Evolutionary conservation across 768 basidiomycete species (phyloP).

Genomic region (Trametes coccinea): DNA sequence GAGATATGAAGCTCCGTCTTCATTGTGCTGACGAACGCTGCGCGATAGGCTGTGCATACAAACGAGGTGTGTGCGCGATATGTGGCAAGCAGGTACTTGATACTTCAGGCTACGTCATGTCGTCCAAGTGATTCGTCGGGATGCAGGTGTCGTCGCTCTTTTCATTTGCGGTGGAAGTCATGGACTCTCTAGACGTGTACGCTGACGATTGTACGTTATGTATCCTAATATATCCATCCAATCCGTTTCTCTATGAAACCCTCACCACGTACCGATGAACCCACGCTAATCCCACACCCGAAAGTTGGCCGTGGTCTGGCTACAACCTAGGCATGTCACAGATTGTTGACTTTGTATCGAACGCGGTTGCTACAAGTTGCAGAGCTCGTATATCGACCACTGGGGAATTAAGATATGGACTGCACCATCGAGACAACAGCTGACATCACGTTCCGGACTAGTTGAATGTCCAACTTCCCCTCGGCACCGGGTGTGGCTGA

Average conservation of each 20-base stretch:
- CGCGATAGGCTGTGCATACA: slow-evolving; percentile 76
- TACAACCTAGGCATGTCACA: too few species aligned
- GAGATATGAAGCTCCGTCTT: not conserved
- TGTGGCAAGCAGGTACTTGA: slow-evolving; percentile 87
- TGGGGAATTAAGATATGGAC: too few species aligned
- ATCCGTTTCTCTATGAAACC: too few species aligned
- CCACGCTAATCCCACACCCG: too few species aligned
- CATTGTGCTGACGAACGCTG: not conserved
- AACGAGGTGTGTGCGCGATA: slow-evolving; percentile 83
- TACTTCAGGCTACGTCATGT: slow-evolving; percentile 83
- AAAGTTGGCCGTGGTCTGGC: too few species aligned
- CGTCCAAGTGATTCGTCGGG: slow-evolving; percentile 59
- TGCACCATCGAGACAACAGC: too few species aligned
- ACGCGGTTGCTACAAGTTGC: too few species aligned
- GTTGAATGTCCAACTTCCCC: too few species aligned
- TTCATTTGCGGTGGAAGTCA: not conserved
- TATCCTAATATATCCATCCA: slow-evolving; percentile 10
- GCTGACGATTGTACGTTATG: slow-evolving; percentile 16
- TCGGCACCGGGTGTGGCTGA: slow-evolving; percentile 6
- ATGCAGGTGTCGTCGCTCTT: slow-evolving; percentile 6
- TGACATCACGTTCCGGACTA: too few species aligned
- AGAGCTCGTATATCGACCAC: too few species aligned
- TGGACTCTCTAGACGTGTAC: slow-evolving; percentile 21
- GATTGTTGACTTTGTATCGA: too few species aligned
- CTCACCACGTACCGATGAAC: too few species aligned